phyloP scores from a whole-genome alignment of 305 asterid genomes.

The Fraxinus albicans region DNA sequence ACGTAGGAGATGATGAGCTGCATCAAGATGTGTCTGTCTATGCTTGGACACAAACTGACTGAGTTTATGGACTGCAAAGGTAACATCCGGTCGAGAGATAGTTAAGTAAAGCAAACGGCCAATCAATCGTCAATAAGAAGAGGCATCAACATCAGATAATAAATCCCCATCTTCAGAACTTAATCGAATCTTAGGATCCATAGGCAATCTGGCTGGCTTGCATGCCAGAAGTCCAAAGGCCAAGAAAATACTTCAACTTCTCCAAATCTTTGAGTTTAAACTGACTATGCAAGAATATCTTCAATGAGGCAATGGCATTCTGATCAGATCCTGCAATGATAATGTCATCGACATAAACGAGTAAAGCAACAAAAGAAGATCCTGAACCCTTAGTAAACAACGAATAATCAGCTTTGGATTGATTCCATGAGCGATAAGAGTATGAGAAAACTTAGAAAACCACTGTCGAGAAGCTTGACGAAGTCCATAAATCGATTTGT shows the following conservation, averaged over 20 bases:
- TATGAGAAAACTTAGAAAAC: neutral
- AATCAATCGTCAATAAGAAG: neutral
- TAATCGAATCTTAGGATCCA: neutral
- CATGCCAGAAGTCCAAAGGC: neutral
- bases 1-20: no score
- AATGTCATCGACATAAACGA: neutral
- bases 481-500: neutral
- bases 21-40: no score
- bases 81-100: neutral
- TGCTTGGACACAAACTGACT: neutral
- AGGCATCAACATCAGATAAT: neutral
- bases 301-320: no score
- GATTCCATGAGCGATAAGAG: neutral
- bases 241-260: neutral
- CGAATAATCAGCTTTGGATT: neutral
- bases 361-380: neutral
- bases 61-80: neutral
- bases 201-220: neutral
- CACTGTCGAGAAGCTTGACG: neutral
- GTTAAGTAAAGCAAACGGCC: no score
- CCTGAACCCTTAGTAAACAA: neutral
- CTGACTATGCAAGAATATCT: no score
- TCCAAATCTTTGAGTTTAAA: neutral
- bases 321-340: no score
- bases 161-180: no score